phyloP scores from a whole-genome alignment of 1,139 yeast genomes.

The Yamadazyma dendronema region DNA sequence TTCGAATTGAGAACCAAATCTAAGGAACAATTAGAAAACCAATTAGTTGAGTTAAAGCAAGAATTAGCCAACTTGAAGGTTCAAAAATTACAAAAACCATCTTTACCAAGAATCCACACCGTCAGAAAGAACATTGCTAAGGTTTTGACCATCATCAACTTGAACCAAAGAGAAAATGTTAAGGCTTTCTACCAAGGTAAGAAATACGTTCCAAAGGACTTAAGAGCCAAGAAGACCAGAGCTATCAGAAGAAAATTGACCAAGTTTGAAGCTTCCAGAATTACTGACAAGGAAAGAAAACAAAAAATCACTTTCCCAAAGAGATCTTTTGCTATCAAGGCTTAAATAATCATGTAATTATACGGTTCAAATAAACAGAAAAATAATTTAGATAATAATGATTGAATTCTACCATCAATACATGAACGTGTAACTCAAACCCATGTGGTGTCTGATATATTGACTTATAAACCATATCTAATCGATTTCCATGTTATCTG shows the following conservation, averaged over 20 bases:
- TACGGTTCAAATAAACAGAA: conserved; percentile 4
- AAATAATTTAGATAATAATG: conserved; percentile 10
- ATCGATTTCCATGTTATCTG: conserved; percentile 14
- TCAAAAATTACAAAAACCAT: conserved; percentile 90
- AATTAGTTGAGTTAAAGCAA: conserved; percentile 94
- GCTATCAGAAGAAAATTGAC: conserved; percentile 98
- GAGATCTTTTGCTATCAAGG: conserved; percentile 98
- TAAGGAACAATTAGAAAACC: conserved; percentile 93
- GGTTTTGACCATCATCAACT: conserved; percentile 95
- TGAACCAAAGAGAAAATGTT: conserved; percentile 93
- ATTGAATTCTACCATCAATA: conserved; percentile 1
- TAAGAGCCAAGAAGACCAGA: conserved; percentile 99
- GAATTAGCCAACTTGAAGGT: conserved; percentile 96
- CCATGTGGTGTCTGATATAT: too few species aligned
- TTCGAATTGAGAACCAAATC: conserved; percentile 97
- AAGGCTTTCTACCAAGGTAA: conserved; percentile 95
- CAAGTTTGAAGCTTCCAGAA: conserved; percentile 75
- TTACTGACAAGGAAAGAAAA: conserved; percentile 90
- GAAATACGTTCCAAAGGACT: conserved; percentile 97
- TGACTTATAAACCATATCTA: not conserved
- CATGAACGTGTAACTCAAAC: too few species aligned
- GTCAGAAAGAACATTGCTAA: conserved; percentile 99
- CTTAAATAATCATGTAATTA: conserved; percentile 49
- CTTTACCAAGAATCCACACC: conserved; percentile 91
- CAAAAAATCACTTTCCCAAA: conserved; percentile 94